Conservation (phyloP, 108 stramenopile species). For the Parmales sp. region DNA sequence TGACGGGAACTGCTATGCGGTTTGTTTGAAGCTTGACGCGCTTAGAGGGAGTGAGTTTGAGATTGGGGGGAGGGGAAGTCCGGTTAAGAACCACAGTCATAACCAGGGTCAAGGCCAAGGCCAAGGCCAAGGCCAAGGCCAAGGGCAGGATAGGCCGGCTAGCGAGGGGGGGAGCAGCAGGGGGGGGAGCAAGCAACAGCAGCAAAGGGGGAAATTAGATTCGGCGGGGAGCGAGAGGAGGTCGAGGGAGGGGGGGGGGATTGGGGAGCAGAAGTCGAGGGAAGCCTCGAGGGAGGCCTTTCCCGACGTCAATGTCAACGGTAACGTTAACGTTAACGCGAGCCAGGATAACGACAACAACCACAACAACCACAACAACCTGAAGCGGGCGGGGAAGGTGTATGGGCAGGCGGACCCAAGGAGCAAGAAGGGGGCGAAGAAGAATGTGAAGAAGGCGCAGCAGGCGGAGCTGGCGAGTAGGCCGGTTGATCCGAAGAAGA, state of each 20-base stretch:
- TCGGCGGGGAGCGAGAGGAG: background rate
- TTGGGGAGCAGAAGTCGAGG: background rate
- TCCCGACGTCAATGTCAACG: too few species aligned
- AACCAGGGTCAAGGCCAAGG: too few species aligned
- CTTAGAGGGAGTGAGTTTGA: background rate
- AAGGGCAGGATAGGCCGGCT: too few species aligned
- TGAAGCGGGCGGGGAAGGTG: background rate
- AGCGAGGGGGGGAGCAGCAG: too few species aligned
- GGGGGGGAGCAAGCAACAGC: too few species aligned
- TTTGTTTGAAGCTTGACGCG: slow-evolving; percentile 4
- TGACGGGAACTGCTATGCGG: background rate
- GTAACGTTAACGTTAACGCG: too few species aligned
- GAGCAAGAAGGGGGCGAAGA: background rate
- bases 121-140: too few species aligned
- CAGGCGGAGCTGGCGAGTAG: background rate
- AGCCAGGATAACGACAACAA: too few species aligned
- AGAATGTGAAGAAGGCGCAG: background rate
- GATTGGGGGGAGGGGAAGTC: background rate
- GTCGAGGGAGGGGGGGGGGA: background rate
- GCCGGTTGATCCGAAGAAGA: background rate
- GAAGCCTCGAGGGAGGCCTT: background rate
- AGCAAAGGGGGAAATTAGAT: background rate
- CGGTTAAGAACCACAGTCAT: too few species aligned
- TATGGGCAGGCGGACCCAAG: background rate
- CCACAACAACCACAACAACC: background rate